Evolutionary conservation across 768 basidiomycete species (phyloP).

Genomic region (Suillus luteus): DNA sequence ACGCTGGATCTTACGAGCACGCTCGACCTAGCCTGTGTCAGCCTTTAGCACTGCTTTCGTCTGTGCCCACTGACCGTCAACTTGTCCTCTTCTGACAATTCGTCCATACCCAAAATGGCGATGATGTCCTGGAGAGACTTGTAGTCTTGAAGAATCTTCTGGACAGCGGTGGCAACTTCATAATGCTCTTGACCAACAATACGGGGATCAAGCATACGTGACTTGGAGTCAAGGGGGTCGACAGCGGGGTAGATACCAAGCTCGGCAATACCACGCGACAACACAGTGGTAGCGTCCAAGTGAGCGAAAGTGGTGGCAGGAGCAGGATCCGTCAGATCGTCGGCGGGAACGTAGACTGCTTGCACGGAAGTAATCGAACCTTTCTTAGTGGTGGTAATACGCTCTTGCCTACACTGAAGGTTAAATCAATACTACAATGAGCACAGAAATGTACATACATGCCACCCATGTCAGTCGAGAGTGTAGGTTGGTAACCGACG

Average conservation of each 20-base stretch:
- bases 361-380: slow-evolving; percentile 99
- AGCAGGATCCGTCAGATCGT: slow-evolving; percentile 99
- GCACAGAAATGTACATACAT: slow-evolving; percentile 60
- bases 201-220: slow-evolving; percentile 99
- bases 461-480: slow-evolving; percentile 99
- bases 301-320: slow-evolving; percentile 99
- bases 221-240: slow-evolving; percentile 99
- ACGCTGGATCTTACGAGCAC: slow-evolving; percentile 97
- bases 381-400: slow-evolving; percentile 99
- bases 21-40: slow-evolving; percentile 68
- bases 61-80: slow-evolving; percentile 68
- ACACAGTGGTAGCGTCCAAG: slow-evolving; percentile 99
- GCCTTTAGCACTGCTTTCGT: not conserved
- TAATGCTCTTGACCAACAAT: slow-evolving; percentile 96
- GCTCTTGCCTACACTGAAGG: slow-evolving; percentile 77
- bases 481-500: slow-evolving; percentile 99
- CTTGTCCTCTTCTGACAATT: slow-evolving; percentile 99
- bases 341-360: slow-evolving; percentile 99
- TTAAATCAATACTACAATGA: slow-evolving; percentile 13
- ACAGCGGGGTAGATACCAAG: slow-evolving; percentile 99
- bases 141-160: slow-evolving; percentile 97
- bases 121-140: slow-evolving; percentile 99
- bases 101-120: slow-evolving; percentile 99
- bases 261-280: slow-evolving; percentile 98
- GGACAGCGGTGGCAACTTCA: slow-evolving; percentile 92